Base-by-base conservation (phyloP, 2,329 filamentous ascomycete genomes). In the Pezicula carpinea region DNA sequence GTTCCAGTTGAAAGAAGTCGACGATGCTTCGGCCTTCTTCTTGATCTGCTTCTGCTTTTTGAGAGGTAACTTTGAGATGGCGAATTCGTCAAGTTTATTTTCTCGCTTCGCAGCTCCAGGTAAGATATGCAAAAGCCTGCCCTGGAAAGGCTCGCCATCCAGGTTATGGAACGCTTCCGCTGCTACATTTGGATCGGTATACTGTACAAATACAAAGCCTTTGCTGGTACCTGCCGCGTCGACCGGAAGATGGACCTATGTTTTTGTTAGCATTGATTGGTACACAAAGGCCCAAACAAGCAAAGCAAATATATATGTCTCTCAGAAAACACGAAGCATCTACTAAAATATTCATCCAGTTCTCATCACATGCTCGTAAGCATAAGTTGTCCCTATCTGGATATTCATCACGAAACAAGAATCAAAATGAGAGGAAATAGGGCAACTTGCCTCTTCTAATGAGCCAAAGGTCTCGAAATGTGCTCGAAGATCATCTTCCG, bases 361-460 rank as follows among this genome's bases (percentile, higher is more conserved):
- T 89, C 76, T 82, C 87, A 91, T 95, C 91, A 97, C 75, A 76
- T 89, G 87, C 89, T 72, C 64, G 69, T 67, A 61, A 76, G 87
- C 87, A 92, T 96, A 87, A 90, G 92, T 83, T 97, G 93, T 97
- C 93, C 93, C 93, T 97, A 97, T 97, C 93, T 82, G 87, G 87
- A 80, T 81, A 74, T 89, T 97, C 92, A 97, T 97, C 93, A 92
- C 79, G 69, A 72, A 74, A 76, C 57, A 51, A 46, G 33, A 45
- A 43, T 7, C 13, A 21, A 22, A 40, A 29, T 26, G 48, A 57
- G 45, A 48, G 43, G 44, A 49, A 57, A 58, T 4, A 23, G 10
- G 7, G 22, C 19, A 22, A 23, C 22, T 40, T 40, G 22, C 38
- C 38, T 40, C 38, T 23, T 40, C 80, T 39, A 96, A 69, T 47